phyloP scores from a whole-genome alignment of 495 filamentous ascomycete species.

The Aspergillus baeticus region DNA sequence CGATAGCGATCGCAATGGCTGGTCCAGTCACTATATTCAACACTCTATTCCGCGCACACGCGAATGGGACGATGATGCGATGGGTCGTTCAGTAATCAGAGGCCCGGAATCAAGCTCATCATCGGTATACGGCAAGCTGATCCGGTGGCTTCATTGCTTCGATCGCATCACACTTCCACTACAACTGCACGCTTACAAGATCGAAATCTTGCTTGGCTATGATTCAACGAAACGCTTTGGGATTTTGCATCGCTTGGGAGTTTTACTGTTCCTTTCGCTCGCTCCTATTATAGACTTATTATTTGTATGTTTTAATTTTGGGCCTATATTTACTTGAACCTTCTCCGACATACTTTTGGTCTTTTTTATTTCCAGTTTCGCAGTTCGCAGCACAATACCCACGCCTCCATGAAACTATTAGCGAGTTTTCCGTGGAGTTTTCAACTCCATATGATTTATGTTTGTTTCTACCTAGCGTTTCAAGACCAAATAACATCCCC shows the following conservation, averaged over 20 bases:
- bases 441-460: too few relatives aligned
- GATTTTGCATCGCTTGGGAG: not conserved
- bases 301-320: not conserved
- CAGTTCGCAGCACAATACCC: not conserved
- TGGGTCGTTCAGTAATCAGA: too few relatives aligned
- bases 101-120: not conserved
- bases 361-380: not conserved
- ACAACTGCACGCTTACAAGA: too few relatives aligned
- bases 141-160: too few relatives aligned
- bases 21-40: slow-evolving; percentile 4
- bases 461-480: too few relatives aligned
- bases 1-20: not conserved
- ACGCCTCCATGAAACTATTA: too few relatives aligned
- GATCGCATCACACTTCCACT: too few relatives aligned
- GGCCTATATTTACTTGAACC: too few relatives aligned
- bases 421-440: too few relatives aligned
- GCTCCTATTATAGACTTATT: not conserved
- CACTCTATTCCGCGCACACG: slow-evolving; percentile 2
- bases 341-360: too few relatives aligned
- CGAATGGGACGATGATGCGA: not conserved
- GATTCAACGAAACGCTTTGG: not conserved
- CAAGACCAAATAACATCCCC: too few relatives aligned
- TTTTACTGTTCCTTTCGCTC: not conserved
- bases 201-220: not conserved
- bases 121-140: not conserved